phyloP scores from a whole-genome alignment of 495 filamentous ascomycete species.

The Tuber calosporum region DNA sequence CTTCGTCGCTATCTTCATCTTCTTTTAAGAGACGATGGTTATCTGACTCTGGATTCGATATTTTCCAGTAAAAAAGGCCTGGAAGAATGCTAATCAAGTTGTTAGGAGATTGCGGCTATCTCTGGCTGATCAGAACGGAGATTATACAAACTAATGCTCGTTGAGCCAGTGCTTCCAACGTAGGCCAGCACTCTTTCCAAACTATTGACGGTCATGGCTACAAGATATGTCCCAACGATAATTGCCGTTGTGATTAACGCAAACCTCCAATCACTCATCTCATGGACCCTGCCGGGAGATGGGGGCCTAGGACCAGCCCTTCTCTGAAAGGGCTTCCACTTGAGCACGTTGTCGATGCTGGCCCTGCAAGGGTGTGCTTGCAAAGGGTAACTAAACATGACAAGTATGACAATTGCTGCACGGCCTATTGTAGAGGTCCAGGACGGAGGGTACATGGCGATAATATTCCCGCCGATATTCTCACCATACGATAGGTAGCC shows the following conservation, averaged over 20 bases:
- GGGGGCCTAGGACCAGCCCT: conserved; percentile 32
- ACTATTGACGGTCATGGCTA: conserved; percentile 82
- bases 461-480: conserved; percentile 80
- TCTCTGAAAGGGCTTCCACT: conserved; percentile 67
- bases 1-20: conserved; percentile 69
- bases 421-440: conserved; percentile 82
- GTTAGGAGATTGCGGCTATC: conserved; percentile 2
- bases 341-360: conserved; percentile 81
- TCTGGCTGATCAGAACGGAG: neutral
- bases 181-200: conserved; percentile 88
- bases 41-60: conserved; percentile 73
- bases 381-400: conserved; percentile 93
- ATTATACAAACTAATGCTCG: conserved; percentile 71
- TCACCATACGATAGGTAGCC: conserved; percentile 93
- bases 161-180: conserved; percentile 88
- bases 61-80: conserved; percentile 96
- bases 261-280: conserved; percentile 82
- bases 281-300: conserved; percentile 39
- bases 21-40: conserved; percentile 78
- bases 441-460: conserved; percentile 80
- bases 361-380: conserved; percentile 94
- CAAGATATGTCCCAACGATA: conserved; percentile 72
- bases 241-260: conserved; percentile 81
- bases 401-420: conserved; percentile 89
- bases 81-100: conserved; percentile 59